Conservation (phyloP, 1,284 basidiomycete genomes). For the Entoloma clypeatum region DNA sequence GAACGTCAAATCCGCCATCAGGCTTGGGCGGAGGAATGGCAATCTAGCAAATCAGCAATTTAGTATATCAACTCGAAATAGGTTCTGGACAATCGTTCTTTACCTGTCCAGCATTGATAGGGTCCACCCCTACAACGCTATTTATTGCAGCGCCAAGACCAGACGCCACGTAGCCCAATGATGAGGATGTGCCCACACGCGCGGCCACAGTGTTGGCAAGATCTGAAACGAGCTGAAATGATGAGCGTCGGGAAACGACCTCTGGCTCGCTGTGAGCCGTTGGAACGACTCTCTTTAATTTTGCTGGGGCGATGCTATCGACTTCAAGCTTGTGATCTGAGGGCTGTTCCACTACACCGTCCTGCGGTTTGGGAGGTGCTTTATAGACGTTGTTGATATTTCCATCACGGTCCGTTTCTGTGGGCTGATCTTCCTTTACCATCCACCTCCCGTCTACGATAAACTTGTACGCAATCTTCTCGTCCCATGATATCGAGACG, state of each 20-base stretch:
- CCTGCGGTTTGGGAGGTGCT: too few relatives aligned
- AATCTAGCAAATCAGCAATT: slow-evolving; percentile 22
- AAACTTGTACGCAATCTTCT: slow-evolving; percentile 71
- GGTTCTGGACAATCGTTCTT: slow-evolving; percentile 4
- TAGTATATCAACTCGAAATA: neutral
- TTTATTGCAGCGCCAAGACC: slow-evolving; percentile 35
- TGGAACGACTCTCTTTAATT: neutral
- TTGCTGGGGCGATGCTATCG: slow-evolving; percentile 14
- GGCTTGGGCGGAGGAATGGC: slow-evolving; percentile 29
- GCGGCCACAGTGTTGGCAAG: slow-evolving; percentile 35
- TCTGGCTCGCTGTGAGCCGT: slow-evolving; percentile 16
- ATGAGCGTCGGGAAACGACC: slow-evolving; percentile 13
- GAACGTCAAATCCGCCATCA: slow-evolving; percentile 13
- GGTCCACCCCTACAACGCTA: slow-evolving; percentile 36
- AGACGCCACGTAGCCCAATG: slow-evolving; percentile 35
- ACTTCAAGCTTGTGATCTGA: slow-evolving; percentile 33
- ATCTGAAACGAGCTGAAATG: slow-evolving; percentile 33
- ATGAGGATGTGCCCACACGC: slow-evolving; percentile 35
- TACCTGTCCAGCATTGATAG: slow-evolving; percentile 36
- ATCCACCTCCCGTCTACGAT: slow-evolving; percentile 74
- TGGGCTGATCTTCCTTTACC: slow-evolving; percentile 52
- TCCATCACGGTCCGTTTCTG: slow-evolving; percentile 57
- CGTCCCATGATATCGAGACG: slow-evolving; percentile 57
- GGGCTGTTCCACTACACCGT: too few relatives aligned
- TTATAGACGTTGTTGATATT: slow-evolving; percentile 73